Evolutionary conservation across 805 yeast genomes (phyloP).

Genomic region (Lachancea sp.): DNA sequence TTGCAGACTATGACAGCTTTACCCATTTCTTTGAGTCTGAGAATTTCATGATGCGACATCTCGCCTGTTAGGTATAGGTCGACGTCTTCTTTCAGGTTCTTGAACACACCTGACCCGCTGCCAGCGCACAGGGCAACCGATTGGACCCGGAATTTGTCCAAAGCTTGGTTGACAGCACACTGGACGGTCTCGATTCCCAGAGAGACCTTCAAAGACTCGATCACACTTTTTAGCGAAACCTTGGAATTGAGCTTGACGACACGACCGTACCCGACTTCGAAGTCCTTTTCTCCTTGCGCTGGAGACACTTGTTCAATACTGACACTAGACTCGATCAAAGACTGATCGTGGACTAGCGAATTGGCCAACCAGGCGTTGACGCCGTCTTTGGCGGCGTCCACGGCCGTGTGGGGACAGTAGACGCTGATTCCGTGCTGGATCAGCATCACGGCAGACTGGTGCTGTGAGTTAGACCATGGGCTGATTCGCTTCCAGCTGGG

Average conservation of each 20-base stretch:
- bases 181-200: conserved; percentile 55
- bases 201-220: conserved; percentile 46
- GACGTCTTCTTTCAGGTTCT: conserved; percentile 38
- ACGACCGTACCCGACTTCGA: conserved; percentile 78
- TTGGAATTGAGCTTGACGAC: conserved; percentile 44
- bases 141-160: conserved; percentile 33
- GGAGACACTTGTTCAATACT: conserved; percentile 30
- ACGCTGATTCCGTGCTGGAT: conserved; percentile 78
- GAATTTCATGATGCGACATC: conserved; percentile 86
- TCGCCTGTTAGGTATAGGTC: conserved; percentile 90
- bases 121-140: conserved; percentile 92
- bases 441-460: conserved; percentile 62
- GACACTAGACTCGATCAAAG: conserved; percentile 12
- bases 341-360: conserved; percentile 37
- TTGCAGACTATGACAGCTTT: conserved; percentile 70
- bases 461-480: conserved; percentile 65
- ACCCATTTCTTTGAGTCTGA: conserved; percentile 65
- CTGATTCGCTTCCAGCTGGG: conserved; percentile 73
- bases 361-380: conserved; percentile 88
- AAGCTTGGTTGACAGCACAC: conserved; percentile 40
- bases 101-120: conserved; percentile 76
- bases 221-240: conserved; percentile 39
- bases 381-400: conserved; percentile 88
- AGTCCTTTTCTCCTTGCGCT: conserved; percentile 22
- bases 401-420: conserved; percentile 93